Conservation (phyloP, 352 stramenopile species). For the Blastocystis sp. region DNA sequence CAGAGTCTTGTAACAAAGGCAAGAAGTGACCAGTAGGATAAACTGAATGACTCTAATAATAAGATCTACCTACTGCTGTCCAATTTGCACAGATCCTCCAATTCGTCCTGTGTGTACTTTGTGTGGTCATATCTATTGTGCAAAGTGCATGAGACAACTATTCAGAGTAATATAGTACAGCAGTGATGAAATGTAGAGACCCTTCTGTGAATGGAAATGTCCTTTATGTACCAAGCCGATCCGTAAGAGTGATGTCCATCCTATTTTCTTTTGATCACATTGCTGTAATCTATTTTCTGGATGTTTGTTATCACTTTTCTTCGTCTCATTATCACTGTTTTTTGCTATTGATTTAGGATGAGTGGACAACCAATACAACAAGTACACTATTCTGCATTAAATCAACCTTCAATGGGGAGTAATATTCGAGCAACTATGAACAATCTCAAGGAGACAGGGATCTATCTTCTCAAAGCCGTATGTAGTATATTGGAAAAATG, state of each 20-base stretch:
- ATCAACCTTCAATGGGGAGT: not conserved
- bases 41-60: not conserved
- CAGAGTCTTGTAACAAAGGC: not conserved
- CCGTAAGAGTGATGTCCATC: not conserved
- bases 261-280: constrained; percentile 3
- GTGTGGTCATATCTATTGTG: constrained; percentile 42
- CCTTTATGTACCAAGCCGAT: not conserved
- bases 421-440: not conserved
- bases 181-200: not conserved
- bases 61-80: constrained; percentile 31
- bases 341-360: not conserved
- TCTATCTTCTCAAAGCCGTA: not conserved
- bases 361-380: not conserved
- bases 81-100: constrained; percentile 32
- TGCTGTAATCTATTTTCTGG: not conserved
- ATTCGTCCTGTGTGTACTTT: not conserved
- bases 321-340: not conserved
- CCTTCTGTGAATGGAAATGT: constrained; percentile 40
- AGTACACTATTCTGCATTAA: not conserved
- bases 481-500: not conserved
- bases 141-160: not conserved
- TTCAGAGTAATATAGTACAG: not conserved
- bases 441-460: not conserved
- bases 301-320: constrained; percentile 5
- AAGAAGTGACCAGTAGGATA: not conserved